Percentiles rank a stretch among this genome's conserved stretches.
These are phyloP conservation scores for Umbelopsis vinacea DNA, from an alignment of 192 early-diverging fungal genomes.

Conservation along the genomic window DNA sequence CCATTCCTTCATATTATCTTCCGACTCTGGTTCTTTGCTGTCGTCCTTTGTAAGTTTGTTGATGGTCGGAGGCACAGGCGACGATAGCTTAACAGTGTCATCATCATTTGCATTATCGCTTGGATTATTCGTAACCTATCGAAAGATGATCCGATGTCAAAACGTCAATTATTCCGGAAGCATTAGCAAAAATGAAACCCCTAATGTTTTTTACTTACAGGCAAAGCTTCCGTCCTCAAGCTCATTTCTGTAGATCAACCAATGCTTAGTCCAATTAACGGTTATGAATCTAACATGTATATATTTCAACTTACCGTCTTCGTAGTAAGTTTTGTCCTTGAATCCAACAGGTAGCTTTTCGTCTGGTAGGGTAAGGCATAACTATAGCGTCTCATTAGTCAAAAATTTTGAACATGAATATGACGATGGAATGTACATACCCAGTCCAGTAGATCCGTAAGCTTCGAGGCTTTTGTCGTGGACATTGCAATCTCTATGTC, in stretches of 20 bases:
- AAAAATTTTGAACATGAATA: neutral
- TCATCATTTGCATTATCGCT: neutral
- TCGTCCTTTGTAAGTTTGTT: neutral
- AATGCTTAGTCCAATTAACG: no score
- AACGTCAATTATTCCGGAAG: no score
- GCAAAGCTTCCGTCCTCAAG: slow-evolving; percentile 4
- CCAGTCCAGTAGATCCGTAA: slow-evolving; percentile 57
- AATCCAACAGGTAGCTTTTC: slow-evolving; percentile 51
- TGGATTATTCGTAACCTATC: neutral
- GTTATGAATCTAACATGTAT: neutral
- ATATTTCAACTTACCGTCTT: slow-evolving; percentile 21
- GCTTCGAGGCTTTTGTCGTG: slow-evolving; percentile 39
- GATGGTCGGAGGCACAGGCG: neutral
- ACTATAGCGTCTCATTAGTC: slow-evolving; percentile 37
- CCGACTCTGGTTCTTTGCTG: neutral
- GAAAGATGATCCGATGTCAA: no score
- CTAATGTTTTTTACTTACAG: neutral
- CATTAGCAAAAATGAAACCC: no score
- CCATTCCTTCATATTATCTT: slow-evolving; percentile 27
- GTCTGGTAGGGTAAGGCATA: slow-evolving; percentile 40
- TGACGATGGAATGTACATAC: slow-evolving; percentile 32
- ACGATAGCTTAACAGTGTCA: neutral
- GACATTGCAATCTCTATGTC: slow-evolving; percentile 51
- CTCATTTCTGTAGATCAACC: neutral
- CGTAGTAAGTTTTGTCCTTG: slow-evolving; percentile 51